These are phyloP conservation scores for Phylloporus sp. DNA, from an alignment of 768 basidiomycete species.

Conservation along the genomic window DNA sequence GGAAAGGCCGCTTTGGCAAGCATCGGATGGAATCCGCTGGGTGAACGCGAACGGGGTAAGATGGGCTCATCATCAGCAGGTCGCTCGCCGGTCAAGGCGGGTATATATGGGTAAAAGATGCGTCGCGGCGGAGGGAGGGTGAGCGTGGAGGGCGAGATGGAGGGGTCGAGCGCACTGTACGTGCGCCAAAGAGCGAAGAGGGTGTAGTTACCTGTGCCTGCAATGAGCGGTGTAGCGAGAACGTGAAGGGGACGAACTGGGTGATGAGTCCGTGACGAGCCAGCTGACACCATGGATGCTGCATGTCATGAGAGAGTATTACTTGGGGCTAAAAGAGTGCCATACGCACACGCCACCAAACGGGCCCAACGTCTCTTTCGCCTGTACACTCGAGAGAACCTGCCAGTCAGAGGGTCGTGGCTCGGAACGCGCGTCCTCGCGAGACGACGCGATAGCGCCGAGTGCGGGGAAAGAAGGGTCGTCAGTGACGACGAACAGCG, in stretches of 20 bases:
- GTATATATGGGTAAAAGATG: constrained; percentile 67
- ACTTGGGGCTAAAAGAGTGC: background rate
- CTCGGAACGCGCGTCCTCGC: constrained; percentile 32
- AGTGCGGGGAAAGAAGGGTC: constrained; percentile 56
- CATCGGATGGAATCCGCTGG: constrained; percentile 67
- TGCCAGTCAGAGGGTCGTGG: constrained; percentile 54
- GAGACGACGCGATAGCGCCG: constrained; percentile 43
- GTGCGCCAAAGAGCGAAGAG: constrained; percentile 74
- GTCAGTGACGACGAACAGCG: constrained; percentile 72
- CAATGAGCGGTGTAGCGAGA: background rate
- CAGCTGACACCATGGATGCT: constrained; percentile 69
- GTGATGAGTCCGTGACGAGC: constrained; percentile 50
- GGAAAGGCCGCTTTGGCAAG: constrained; percentile 74
- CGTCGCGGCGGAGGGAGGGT: constrained; percentile 64
- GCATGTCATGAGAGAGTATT: background rate
- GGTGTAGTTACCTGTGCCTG: constrained; percentile 53
- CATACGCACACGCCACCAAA: constrained; percentile 48
- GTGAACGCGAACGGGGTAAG: constrained; percentile 39
- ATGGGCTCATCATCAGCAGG: constrained; percentile 31
- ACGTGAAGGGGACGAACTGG: constrained; percentile 41
- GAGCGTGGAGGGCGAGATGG: constrained; percentile 43
- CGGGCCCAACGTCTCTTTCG: constrained; percentile 42
- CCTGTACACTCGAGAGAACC: constrained; percentile 49
- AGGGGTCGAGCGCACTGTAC: constrained; percentile 57
- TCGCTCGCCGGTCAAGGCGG: constrained; percentile 46